phyloP scores from a whole-genome alignment of 2,329 filamentous ascomycete species.

The Podosphaera leucotricha region DNA sequence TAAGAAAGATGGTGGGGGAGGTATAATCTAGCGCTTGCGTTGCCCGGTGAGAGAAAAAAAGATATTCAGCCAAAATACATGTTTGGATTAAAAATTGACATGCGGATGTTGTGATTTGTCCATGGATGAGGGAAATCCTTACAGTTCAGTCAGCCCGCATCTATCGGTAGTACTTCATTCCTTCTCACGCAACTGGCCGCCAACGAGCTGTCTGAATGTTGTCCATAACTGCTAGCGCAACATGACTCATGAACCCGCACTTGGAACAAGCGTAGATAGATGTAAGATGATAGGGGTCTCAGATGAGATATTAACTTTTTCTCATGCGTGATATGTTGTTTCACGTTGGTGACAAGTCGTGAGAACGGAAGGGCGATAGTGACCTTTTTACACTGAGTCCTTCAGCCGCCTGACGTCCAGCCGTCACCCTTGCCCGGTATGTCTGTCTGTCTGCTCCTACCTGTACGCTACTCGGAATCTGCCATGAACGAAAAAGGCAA shows the following conservation, averaged over 20 bases:
- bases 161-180: not conserved
- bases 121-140: not conserved
- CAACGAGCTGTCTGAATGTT: no score
- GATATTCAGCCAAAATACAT: not conserved
- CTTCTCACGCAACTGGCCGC: no score
- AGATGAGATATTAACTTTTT: not conserved
- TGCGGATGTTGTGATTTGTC: not conserved
- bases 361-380: not conserved
- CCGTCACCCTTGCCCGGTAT: no score
- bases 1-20: not conserved
- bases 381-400: not conserved
- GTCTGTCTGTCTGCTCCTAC: no score
- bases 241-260: not conserved
- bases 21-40: not conserved
- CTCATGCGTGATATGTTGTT: not conserved
- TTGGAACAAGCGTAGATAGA: not conserved
- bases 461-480: no score
- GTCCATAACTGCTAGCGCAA: not conserved
- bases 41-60: not conserved
- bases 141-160: not conserved
- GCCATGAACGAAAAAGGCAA: no score
- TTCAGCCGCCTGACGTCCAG: not conserved
- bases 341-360: not conserved
- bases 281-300: not conserved
- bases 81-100: not conserved